Percentiles rank a stretch among this genome's conserved stretches.
Conservation (phyloP, 164 flowering plant species). For the Cinnamomum chago region DNA sequence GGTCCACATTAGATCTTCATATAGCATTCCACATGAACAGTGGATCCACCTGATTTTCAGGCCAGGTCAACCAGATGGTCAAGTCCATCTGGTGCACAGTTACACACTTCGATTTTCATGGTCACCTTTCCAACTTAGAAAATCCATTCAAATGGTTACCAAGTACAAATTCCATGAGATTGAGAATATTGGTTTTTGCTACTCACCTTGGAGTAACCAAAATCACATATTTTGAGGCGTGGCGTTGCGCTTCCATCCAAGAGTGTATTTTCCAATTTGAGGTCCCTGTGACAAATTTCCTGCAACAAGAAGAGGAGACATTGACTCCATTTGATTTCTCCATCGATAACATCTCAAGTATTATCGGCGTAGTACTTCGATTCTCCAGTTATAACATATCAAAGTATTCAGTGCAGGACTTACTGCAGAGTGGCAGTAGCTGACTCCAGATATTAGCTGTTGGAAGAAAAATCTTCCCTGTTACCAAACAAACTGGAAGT, state of each 20-base stretch:
- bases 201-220: constrained; percentile 28
- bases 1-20: too few species aligned
- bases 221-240: constrained; percentile 33
- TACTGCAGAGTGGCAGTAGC: constrained; percentile 24
- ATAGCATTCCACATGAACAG: too few species aligned
- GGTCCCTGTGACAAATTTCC: constrained; percentile 28
- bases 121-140: neutral
- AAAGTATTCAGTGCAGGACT: neutral
- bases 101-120: too few species aligned
- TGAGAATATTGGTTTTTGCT: neutral
- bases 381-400: neutral
- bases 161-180: neutral
- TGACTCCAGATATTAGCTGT: constrained; percentile 20
- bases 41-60: too few species aligned
- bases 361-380: too few species aligned
- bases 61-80: too few species aligned
- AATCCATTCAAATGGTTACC: neutral
- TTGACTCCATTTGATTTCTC: neutral
- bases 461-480: constrained; percentile 63
- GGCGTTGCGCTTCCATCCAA: constrained; percentile 28
- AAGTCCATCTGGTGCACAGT: too few species aligned
- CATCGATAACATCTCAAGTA: neutral
- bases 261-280: constrained; percentile 31
- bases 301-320: neutral
- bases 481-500: neutral